Evolutionary conservation across 73 alveolate species (phyloP).

Genomic region (Stentor roeselii): DNA sequence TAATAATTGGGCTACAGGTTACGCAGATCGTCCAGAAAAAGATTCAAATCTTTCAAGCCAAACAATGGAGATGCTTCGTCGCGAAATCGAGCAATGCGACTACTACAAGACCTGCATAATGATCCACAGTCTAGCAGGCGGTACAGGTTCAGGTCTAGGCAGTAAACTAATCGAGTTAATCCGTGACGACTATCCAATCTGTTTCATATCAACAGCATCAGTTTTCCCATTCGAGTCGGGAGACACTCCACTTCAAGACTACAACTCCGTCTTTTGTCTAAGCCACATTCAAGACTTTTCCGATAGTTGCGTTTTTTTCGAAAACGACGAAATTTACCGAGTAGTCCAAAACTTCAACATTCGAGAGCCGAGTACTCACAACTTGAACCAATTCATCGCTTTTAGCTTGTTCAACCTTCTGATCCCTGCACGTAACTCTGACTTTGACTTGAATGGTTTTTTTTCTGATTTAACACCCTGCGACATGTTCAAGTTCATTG

Average conservation of each 20-base stretch:
- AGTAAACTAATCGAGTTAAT: constrained; percentile 87
- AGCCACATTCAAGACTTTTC: constrained; percentile 68
- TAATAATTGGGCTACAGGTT: constrained; percentile 98
- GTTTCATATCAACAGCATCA: constrained; percentile 77
- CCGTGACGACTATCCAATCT: constrained; percentile 87
- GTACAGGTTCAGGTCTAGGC: constrained; percentile 99
- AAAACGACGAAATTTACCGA: constrained; percentile 63
- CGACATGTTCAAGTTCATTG: constrained; percentile 46
- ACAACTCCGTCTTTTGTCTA: constrained; percentile 68
- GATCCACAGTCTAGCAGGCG: constrained; percentile 93
- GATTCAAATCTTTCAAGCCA: constrained; percentile 33
- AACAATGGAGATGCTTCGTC: constrained; percentile 82
- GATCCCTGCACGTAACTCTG: constrained; percentile 44
- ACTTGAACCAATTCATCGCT: constrained; percentile 74
- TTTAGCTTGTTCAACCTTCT: constrained; percentile 53
- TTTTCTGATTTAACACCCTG: constrained; percentile 39
- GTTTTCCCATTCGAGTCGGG: constrained; percentile 86
- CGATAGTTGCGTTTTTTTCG: constrained; percentile 67
- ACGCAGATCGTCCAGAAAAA: constrained; percentile 49
- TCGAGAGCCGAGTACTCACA: constrained; percentile 49
- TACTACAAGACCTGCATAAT: constrained; percentile 78
- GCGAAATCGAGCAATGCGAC: constrained; percentile 93
- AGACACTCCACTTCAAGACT: constrained; percentile 83
- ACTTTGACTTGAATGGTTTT: constrained; percentile 28
- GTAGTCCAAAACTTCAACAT: constrained; percentile 46